Conservation (phyloP, 148 eudicot genomes). For the Cornus controversa region DNA sequence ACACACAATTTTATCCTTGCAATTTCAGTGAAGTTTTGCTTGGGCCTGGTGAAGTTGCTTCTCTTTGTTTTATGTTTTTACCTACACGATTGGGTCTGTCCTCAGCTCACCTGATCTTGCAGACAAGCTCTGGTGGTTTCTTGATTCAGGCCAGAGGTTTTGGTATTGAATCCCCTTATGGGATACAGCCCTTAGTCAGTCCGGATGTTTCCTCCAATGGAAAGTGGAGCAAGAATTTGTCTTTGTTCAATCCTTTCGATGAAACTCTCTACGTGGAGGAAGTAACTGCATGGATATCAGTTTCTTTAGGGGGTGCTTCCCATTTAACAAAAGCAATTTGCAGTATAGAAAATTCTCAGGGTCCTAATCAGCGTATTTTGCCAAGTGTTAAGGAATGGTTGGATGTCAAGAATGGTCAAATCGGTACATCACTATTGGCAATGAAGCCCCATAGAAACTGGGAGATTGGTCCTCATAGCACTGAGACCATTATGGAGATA, state of each 20-base stretch:
- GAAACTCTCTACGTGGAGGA: slow-evolving; percentile 70
- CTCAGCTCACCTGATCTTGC: slow-evolving; percentile 66
- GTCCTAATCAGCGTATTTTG: slow-evolving; percentile 19
- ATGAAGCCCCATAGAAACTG: slow-evolving; percentile 62
- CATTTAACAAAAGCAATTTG: slow-evolving; percentile 45
- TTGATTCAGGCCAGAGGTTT: slow-evolving; percentile 66
- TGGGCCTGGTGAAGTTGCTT: slow-evolving; percentile 71
- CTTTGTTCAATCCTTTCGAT: slow-evolving; percentile 63
- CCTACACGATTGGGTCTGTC: slow-evolving; percentile 69
- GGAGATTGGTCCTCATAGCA: slow-evolving; percentile 50
- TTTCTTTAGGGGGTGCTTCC: slow-evolving; percentile 38
- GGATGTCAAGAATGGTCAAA: slow-evolving; percentile 30
- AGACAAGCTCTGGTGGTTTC: slow-evolving; percentile 85
- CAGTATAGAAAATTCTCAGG: slow-evolving; percentile 27
- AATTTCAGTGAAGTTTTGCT: slow-evolving; percentile 58
- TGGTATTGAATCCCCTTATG: slow-evolving; percentile 69
- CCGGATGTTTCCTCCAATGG: slow-evolving; percentile 51
- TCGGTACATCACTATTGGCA: slow-evolving; percentile 37
- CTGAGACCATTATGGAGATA: slow-evolving; percentile 53
- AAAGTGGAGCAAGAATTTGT: slow-evolving; percentile 59
- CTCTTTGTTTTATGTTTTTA: slow-evolving; percentile 66
- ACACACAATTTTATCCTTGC: slow-evolving; percentile 77
- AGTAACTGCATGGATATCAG: slow-evolving; percentile 52
- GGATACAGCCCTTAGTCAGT: slow-evolving; percentile 39
- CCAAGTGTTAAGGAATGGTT: slow-evolving; percentile 29